Evolutionary conservation across 1,139 yeast genomes (phyloP).

Genomic region (Scheffersomyces cryptocercus): DNA sequence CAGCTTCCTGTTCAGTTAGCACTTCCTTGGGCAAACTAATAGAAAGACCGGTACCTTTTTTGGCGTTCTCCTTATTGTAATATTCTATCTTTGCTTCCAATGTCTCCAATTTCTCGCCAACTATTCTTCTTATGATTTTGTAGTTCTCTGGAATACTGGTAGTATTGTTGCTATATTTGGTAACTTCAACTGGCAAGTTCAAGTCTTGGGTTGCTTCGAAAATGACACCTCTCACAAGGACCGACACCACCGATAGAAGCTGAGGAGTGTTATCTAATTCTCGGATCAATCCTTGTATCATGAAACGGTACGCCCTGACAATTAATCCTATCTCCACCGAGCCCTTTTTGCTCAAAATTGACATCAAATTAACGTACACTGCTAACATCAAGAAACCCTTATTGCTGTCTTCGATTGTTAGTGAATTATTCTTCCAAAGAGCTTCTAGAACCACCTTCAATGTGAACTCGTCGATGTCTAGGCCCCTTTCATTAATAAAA

Average conservation of each 20-base stretch:
- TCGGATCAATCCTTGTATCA: constrained; percentile 4
- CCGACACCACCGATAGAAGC: constrained; percentile 6
- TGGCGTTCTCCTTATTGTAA: constrained; percentile 2
- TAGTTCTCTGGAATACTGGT: constrained; percentile 26
- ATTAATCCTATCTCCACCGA: not conserved
- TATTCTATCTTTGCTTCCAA: constrained; percentile 7
- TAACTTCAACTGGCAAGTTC: constrained; percentile 23
- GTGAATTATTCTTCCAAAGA: constrained; percentile 11
- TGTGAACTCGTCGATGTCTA: constrained; percentile 12
- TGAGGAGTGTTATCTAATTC: constrained; percentile 2
- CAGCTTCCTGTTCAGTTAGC: too few relatives aligned
- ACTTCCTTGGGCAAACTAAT: too few relatives aligned
- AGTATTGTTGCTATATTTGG: constrained; percentile 9
- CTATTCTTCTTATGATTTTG: constrained; percentile 26
- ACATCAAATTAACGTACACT: constrained; percentile 14
- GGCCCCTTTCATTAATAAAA: constrained; percentile 7
- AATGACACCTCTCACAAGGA: constrained; percentile 26
- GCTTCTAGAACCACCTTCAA: constrained; percentile 14
- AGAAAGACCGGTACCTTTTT: too few relatives aligned
- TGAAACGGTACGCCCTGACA: constrained; percentile 5
- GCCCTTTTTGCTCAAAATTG: not conserved
- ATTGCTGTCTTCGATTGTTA: constrained; percentile 3
- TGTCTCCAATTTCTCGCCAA: constrained; percentile 13
- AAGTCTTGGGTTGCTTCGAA: constrained; percentile 22
- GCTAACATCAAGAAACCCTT: constrained; percentile 15